These are phyloP conservation scores for Huntiella moniliformis DNA, from an alignment of 2,329 filamentous ascomycete species.

Conservation along the genomic window DNA sequence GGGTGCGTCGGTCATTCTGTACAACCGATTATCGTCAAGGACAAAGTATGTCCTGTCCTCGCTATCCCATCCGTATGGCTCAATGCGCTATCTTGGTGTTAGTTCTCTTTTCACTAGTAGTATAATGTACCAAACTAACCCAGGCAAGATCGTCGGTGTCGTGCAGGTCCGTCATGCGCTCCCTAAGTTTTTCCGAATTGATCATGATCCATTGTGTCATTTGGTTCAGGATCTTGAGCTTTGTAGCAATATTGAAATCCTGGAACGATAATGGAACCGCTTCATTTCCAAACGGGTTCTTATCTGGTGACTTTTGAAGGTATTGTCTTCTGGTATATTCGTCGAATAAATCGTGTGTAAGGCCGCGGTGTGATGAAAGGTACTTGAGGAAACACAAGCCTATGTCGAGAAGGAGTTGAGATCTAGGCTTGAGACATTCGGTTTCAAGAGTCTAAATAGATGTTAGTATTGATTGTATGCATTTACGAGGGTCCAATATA, in stretches of 20 bases:
- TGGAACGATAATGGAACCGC: slow-evolving; percentile 56
- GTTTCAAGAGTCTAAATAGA: slow-evolving; percentile 59
- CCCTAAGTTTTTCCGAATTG: slow-evolving; percentile 70
- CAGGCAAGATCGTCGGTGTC: slow-evolving; percentile 67
- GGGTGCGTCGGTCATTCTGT: slow-evolving; percentile 64
- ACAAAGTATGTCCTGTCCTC: slow-evolving; percentile 78
- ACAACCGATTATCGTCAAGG: slow-evolving; percentile 83
- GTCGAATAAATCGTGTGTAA: slow-evolving; percentile 77
- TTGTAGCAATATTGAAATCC: slow-evolving; percentile 66
- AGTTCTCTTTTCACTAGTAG: no score
- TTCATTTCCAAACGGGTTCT: slow-evolving; percentile 70
- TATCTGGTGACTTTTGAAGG: slow-evolving; percentile 54
- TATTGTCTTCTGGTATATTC: slow-evolving; percentile 87
- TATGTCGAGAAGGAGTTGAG: slow-evolving; percentile 58
- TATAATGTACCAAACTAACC: slow-evolving; percentile 33
- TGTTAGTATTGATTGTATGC: neutral
- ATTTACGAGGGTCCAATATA: neutral
- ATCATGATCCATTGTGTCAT: slow-evolving; percentile 78
- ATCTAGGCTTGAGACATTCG: slow-evolving; percentile 68
- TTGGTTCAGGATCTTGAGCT: slow-evolving; percentile 68
- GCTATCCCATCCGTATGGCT: slow-evolving; percentile 73
- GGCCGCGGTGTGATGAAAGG: slow-evolving; percentile 78
- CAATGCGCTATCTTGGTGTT: slow-evolving; percentile 37
- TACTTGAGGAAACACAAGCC: slow-evolving; percentile 78
- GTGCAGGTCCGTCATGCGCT: slow-evolving; percentile 65